phyloP scores from a whole-genome alignment of 192 early-diverging fungal species.

The Coemansia sp. region DNA sequence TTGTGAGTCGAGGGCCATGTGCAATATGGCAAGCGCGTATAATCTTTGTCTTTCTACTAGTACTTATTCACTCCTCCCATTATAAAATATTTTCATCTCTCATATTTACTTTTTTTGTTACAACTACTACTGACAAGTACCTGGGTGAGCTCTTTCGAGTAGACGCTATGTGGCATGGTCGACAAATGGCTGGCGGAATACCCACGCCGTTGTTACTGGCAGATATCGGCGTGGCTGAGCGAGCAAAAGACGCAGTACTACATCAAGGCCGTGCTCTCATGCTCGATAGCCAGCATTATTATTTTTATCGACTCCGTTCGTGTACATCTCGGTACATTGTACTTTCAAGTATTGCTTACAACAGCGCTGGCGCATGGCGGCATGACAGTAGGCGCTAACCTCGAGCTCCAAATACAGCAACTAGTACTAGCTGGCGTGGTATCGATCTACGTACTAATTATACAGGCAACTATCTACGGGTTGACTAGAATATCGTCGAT shows the following conservation, averaged over 20 bases:
- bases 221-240: constrained; percentile 16
- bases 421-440: constrained; percentile 22
- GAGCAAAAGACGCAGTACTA: constrained; percentile 37
- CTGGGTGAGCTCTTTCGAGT: neutral
- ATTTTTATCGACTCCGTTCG: constrained; percentile 34
- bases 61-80: neutral
- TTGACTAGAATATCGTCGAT: constrained; percentile 10
- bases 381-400: constrained; percentile 43
- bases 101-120: neutral
- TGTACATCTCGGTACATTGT: constrained; percentile 24
- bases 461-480: constrained; percentile 26
- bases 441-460: constrained; percentile 28
- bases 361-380: constrained; percentile 48
- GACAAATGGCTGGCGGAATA: neutral
- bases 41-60: neutral
- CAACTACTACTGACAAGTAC: neutral
- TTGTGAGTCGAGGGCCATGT: neutral
- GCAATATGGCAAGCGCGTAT: neutral
- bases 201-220: neutral
- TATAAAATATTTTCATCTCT: too few relatives aligned
- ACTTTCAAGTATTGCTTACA: constrained; percentile 38
- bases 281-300: constrained; percentile 30
- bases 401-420: constrained; percentile 48
- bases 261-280: constrained; percentile 41
- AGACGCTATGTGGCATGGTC: constrained; percentile 8